Conservation (phyloP, 495 filamentous ascomycete species). For the Choiromyces venosus region DNA sequence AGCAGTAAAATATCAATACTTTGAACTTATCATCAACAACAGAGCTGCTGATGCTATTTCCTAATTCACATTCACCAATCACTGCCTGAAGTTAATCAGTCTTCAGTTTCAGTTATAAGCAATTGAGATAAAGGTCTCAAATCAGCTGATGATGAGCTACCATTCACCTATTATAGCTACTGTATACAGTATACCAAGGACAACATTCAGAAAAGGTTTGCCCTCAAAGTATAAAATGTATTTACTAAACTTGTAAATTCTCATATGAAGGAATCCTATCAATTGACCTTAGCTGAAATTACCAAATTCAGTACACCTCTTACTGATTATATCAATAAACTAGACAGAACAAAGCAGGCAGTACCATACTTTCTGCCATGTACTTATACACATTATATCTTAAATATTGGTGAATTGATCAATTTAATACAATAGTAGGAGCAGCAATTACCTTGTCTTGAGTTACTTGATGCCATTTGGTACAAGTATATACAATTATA, state of each 20-base stretch:
- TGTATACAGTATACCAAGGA: conserved; percentile 10
- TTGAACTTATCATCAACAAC: too few relatives aligned
- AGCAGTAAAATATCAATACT: too few relatives aligned
- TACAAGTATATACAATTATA: conserved; percentile 9
- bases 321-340: neutral
- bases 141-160: conserved; percentile 11
- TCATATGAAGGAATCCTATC: too few relatives aligned
- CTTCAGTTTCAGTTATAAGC: neutral
- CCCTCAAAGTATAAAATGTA: neutral
- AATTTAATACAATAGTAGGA: conserved; percentile 7
- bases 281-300: too few relatives aligned
- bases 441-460: conserved; percentile 7
- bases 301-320: too few relatives aligned
- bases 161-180: neutral
- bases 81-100: neutral
- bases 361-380: neutral
- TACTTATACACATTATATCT: conserved; percentile 7
- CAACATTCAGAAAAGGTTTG: conserved; percentile 12
- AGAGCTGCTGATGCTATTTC: neutral
- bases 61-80: neutral
- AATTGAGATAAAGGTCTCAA: neutral
- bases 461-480: conserved; percentile 12
- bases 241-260: too few relatives aligned
- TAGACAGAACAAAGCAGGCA: conserved; percentile 7
- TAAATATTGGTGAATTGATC: conserved; percentile 14